Conservation (phyloP, 1,139 yeast genomes). For the Scheffersomyces insectosa region DNA sequence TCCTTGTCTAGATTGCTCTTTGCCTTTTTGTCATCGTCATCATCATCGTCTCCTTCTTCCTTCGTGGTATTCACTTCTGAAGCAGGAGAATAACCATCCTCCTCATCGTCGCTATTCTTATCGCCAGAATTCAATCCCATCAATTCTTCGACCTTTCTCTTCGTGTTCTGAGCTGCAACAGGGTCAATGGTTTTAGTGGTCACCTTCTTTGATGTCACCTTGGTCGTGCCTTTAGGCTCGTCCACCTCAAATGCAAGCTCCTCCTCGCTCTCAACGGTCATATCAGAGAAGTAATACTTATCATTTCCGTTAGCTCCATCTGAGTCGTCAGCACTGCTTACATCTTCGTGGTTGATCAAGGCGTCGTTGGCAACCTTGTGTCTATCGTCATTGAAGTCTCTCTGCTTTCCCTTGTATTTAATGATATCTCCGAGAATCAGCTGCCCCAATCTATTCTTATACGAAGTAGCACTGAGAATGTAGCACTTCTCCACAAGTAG, state of each 20-base stretch:
- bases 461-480: slow-evolving; percentile 55
- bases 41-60: slow-evolving; percentile 9
- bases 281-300: slow-evolving; percentile 43
- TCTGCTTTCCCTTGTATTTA: slow-evolving; percentile 68
- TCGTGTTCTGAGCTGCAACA: slow-evolving; percentile 11
- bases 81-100: slow-evolving; percentile 3
- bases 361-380: slow-evolving; percentile 65
- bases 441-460: slow-evolving; percentile 67
- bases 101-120: slow-evolving; percentile 14
- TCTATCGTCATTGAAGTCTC: slow-evolving; percentile 83
- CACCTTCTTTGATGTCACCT: slow-evolving; percentile 5
- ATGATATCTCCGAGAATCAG: slow-evolving; percentile 82
- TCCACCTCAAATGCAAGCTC: slow-evolving; percentile 11
- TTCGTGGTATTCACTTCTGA: slow-evolving; percentile 9
- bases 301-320: slow-evolving; percentile 40
- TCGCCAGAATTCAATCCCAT: slow-evolving; percentile 24
- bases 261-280: slow-evolving; percentile 43
- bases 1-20: slow-evolving; percentile 33
- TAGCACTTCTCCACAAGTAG: slow-evolving; percentile 73
- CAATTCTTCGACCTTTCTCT: slow-evolving; percentile 26
- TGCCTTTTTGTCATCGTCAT: slow-evolving; percentile 3
- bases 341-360: slow-evolving; percentile 28
- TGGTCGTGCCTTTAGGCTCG: slow-evolving; percentile 6
- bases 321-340: slow-evolving; percentile 23
- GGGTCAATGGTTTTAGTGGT: neutral